Percentiles rank a stretch among this genome's conserved stretches.
phyloP scores from a whole-genome alignment of 352 stramenopile species.

The Detonula confervacea region DNA sequence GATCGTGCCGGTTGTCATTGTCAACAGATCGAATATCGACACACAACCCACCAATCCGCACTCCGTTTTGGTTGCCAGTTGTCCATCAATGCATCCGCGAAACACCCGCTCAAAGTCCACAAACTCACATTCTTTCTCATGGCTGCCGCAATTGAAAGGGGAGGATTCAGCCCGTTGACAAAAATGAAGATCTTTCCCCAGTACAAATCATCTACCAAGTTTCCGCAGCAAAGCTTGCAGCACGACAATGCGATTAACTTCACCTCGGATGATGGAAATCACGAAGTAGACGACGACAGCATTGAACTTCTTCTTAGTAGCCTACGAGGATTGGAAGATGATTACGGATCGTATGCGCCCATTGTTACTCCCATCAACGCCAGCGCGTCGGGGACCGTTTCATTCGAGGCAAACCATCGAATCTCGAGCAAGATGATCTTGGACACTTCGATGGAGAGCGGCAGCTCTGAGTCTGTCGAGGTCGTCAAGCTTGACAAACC shows the following conservation, averaged over 20 bases:
- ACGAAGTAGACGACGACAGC: not conserved
- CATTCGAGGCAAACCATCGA: not conserved
- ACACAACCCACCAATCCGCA: not conserved
- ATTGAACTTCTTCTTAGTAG: not conserved
- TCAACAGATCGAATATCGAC: no score
- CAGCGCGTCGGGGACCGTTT: not conserved
- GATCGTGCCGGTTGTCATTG: not conserved
- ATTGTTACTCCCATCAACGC: constrained; percentile 2
- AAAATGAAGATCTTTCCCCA: not conserved
- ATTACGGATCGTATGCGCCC: constrained; percentile 11
- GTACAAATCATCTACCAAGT: not conserved
- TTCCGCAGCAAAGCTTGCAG: constrained; percentile 4
- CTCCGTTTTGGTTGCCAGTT: not conserved
- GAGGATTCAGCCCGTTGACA: not conserved
- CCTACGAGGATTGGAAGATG: constrained; percentile 2
- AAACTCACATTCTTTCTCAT: no score
- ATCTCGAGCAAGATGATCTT: not conserved
- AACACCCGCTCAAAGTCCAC: no score
- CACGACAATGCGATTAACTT: not conserved
- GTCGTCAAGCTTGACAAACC: not conserved
- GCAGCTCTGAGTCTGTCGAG: not conserved
- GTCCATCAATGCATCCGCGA: not conserved
- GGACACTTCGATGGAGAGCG: not conserved
- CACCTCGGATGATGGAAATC: not conserved
- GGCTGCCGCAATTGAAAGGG: not conserved